phyloP scores from a whole-genome alignment of 1,284 basidiomycete genomes.

The Leccinum insolens region DNA sequence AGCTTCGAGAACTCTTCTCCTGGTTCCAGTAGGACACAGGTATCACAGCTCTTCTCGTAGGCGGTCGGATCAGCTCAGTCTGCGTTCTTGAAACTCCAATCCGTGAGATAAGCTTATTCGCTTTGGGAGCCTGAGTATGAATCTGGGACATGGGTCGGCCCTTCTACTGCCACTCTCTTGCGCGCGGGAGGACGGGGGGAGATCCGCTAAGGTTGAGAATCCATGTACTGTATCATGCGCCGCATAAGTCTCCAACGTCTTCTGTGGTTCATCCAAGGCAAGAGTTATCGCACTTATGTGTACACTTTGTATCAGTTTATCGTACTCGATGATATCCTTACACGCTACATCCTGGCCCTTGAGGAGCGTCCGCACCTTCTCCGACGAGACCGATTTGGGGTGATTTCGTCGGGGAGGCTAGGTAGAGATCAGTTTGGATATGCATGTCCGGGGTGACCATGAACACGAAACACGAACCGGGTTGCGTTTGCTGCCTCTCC shows the following conservation, averaged over 20 bases:
- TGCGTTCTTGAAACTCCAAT: neutral
- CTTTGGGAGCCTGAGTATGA: neutral
- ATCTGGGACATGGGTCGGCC: neutral
- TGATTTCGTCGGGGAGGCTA: constrained; percentile 1
- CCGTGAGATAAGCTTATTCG: neutral
- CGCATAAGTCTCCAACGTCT: neutral
- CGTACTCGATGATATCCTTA: neutral
- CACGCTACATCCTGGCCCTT: neutral
- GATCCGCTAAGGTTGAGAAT: neutral
- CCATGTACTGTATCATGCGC: neutral
- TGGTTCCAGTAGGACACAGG: neutral
- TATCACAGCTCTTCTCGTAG: neutral
- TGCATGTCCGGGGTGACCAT: neutral
- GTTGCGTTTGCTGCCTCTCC: neutral
- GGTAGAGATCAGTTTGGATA: neutral
- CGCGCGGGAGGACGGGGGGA: neutral
- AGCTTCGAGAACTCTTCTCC: neutral
- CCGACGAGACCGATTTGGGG: neutral
- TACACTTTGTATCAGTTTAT: neutral
- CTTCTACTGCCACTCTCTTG: neutral
- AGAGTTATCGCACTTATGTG: neutral
- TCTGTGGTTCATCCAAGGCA: neutral
- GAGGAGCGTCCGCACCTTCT: neutral
- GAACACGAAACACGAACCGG: constrained; percentile 1
- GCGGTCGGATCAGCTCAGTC: neutral